Conservation (phyloP, 2,329 filamentous ascomycete genomes). For the Keithomyces neogunnii region DNA sequence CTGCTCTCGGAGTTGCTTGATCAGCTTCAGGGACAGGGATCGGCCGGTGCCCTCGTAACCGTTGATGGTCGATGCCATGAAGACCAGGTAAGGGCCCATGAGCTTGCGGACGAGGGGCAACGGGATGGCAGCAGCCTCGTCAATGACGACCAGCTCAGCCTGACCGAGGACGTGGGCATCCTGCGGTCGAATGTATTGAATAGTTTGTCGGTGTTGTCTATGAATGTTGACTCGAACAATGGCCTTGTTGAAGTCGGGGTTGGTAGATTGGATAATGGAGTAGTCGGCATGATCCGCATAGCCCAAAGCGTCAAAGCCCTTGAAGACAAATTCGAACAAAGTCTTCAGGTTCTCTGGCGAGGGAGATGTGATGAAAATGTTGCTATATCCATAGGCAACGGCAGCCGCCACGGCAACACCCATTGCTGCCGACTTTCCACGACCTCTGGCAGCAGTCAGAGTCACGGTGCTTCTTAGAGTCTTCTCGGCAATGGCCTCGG, state of each 20-base stretch:
- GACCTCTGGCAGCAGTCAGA: conserved; percentile 84
- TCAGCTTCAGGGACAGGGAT: conserved; percentile 89
- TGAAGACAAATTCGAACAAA: conserved; percentile 96
- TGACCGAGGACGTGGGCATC: conserved; percentile 93
- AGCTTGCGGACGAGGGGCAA: conserved; percentile 86
- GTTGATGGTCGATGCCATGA: conserved; percentile 99
- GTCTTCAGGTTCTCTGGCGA: conserved; percentile 98
- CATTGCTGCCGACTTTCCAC: conserved; percentile 93
- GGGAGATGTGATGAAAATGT: conserved; percentile 97
- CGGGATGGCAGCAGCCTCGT: conserved; percentile 95
- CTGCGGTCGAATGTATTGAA: conserved; percentile 96
- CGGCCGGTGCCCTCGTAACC: conserved; percentile 96
- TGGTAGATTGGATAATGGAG: conserved; percentile 95
- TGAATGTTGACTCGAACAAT: conserved; percentile 96
- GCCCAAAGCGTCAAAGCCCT: conserved; percentile 88
- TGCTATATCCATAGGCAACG: conserved; percentile 93
- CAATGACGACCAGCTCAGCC: conserved; percentile 90
- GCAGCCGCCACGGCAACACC: conserved; percentile 92
- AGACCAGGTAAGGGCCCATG: conserved; percentile 93
- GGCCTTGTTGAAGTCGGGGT: conserved; percentile 98
- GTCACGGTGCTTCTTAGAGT: conserved; percentile 89
- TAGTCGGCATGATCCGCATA: conserved; percentile 97
- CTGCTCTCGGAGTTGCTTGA: conserved; percentile 93
- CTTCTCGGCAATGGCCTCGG: conserved; percentile 94
- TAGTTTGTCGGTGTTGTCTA: conserved; percentile 89